Evolutionary conservation across 2,329 filamentous ascomycete species (phyloP), one percentile per base, ranked within the genome.

Genomic region (Fusarium sp.): DNA sequence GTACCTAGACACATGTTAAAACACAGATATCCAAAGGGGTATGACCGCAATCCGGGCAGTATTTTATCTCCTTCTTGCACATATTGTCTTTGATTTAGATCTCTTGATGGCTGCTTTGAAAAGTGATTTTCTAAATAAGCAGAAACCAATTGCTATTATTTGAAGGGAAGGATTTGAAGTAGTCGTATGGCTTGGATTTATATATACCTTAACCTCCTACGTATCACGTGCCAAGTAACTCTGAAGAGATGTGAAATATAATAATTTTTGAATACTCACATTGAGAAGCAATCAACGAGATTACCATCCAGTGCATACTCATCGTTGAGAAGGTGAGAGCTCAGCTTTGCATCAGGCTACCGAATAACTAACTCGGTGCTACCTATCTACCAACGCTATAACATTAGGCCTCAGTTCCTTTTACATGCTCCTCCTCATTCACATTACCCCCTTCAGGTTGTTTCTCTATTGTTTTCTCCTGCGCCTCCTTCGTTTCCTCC

Each of bases 361-460:
- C 3, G 1, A 17, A 6, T 2, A 17, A 39, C 10, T 2, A 8
- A 12, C 7, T 39, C 5, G 22, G 1, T 27, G 22, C 14, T 8
- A 15, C 10, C 18, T 12, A 29, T 20, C 10, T 27, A 17, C 7
- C 5, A 9, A 27, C 15, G 1, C 4, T 5, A 17, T n/a, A 3
- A 27, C 8, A 5, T 53, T 7, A 17, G 12, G 14, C 3, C 33
- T 27, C 5, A 5, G 0, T 12, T 5, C 20, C 14, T 2, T 53
- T n/a, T 7, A 7, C 33, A 3, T 13, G 10, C 7, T 39, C 3
- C 4, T n/a, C 11, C 18, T 29, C 25, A 39, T 27, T 53, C 18
- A 2, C 13, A 18, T n/a, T 13, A 1, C 5, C 49, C 12, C 7
- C 13, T 17, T n/a, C 7, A 17, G 22, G 14, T 15, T n/a, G 33